A percentile compares a stretch with the other conserved stretches of the same genome.
These are phyloP conservation scores for Coleophoma eucalyptorum DNA, from an alignment of 2,329 filamentous ascomycete species.

Conservation along the genomic window DNA sequence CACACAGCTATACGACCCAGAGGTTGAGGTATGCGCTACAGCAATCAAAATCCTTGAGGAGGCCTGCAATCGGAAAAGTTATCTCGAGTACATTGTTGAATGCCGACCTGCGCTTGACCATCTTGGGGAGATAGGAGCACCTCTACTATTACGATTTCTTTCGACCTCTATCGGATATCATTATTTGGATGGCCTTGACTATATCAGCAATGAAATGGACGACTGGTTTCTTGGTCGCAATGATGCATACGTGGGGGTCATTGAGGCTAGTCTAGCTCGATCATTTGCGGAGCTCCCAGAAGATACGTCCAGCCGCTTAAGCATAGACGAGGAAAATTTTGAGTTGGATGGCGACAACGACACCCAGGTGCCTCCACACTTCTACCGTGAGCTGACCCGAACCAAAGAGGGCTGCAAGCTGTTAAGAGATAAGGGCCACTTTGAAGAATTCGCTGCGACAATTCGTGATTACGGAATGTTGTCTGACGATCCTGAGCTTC, in stretches of 20 bases:
- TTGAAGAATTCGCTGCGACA: constrained; percentile 85
- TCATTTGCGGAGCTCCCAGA: constrained; percentile 58
- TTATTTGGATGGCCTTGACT: constrained; percentile 93
- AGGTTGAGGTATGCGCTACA: constrained; percentile 93
- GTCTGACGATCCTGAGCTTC: constrained; percentile 76
- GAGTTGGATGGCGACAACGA: constrained; percentile 40
- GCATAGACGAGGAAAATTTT: constrained; percentile 34
- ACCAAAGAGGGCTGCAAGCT: constrained; percentile 90
- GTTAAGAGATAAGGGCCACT: constrained; percentile 89
- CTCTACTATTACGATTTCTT: constrained; percentile 84
- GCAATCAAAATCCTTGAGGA: constrained; percentile 97
- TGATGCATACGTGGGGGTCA: constrained; percentile 89
- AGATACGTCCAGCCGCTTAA: constrained; percentile 28
- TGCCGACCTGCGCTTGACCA: constrained; percentile 93
- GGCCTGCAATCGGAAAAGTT: constrained; percentile 87
- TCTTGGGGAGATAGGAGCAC: constrained; percentile 92
- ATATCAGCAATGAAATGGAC: constrained; percentile 99
- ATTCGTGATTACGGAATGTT: constrained; percentile 86
- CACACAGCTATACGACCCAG: constrained; percentile 96
- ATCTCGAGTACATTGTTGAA: constrained; percentile 93
- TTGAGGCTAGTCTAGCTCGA: constrained; percentile 91
- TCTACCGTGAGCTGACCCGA: constrained; percentile 91
- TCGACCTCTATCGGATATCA: constrained; percentile 97
- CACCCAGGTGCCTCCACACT: constrained; percentile 79
- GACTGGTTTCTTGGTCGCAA: constrained; percentile 98